Base-by-base conservation (phyloP, 2,329 filamentous ascomycete species). In the Lachnellula suecica region DNA sequence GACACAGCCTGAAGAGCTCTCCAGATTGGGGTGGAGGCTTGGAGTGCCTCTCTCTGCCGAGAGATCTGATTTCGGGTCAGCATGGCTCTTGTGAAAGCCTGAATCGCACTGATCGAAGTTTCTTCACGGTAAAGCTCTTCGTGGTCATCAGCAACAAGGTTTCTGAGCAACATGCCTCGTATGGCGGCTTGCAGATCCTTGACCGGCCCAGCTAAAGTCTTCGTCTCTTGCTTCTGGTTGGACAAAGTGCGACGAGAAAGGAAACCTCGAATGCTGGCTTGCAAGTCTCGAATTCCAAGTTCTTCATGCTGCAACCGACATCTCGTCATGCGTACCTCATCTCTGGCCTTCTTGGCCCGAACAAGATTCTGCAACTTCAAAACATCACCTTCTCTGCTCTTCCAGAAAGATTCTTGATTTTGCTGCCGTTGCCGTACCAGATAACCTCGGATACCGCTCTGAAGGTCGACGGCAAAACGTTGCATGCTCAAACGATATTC, bases 401-500 rank as follows among this genome's bases (percentile, higher is more conserved):
- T 84, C 82, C 85, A 90, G 65, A 84, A 79, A 51, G 81, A 72
- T 60, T 90, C 83, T 54, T 84, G 83, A 37, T 81, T 77, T 56
- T 75, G 73, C 64, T 88, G 76, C 35, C 79, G 78, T 46, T 76
- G 79, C 55, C 94, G 84, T 22, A 86, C 79, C 35, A 97, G 73
- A 66, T 88, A 88, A 3, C 91, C 93, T 44, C 93, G 84, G 3
- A 83, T 82, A 5, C 84, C 79, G 56, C 90, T 91, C 70, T 99
- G 94, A 17, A 97, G 79, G 56, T 84, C 79, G 24, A 88, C 76
- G 2, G 92, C 89, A 66, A 96, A 96, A 19, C 75, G 80, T 51
- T 83, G 82, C 92, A 96, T 97, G 59, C 86, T 83, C 52, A 94
- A 74, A 44, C 89, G 83, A 71, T 97, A 97, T 56, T 83, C 82